Conservation (phyloP, 1,284 basidiomycete species). For the Gomphus sp. region DNA sequence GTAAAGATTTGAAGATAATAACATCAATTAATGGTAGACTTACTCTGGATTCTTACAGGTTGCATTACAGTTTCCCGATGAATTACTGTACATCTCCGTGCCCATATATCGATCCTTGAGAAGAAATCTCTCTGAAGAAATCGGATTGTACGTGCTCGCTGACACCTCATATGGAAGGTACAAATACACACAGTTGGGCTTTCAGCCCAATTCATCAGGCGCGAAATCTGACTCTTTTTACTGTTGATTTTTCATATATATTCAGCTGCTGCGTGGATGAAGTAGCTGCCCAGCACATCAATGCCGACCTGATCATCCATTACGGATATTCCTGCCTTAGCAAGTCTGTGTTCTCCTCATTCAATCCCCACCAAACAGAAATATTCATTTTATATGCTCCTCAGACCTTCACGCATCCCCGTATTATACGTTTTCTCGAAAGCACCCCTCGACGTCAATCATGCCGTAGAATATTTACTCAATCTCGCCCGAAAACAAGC, state of each 20-base stretch:
- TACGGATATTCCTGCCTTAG: constrained; percentile 97
- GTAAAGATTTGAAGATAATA: constrained; percentile 25
- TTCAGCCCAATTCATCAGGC: no score
- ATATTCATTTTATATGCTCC: neutral
- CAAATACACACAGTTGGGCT: constrained; percentile 18
- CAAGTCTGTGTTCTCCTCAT: constrained; percentile 43
- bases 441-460: constrained; percentile 43
- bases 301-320: constrained; percentile 89
- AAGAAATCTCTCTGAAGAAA: constrained; percentile 33
- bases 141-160: constrained; percentile 83
- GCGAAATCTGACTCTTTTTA: no score
- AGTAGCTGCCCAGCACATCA: constrained; percentile 89
- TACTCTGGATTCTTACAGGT: constrained; percentile 39
- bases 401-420: constrained; percentile 55
- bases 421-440: constrained; percentile 83
- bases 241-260: constrained; percentile 9
- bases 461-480: constrained; percentile 39
- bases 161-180: constrained; percentile 97
- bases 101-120: constrained; percentile 76
- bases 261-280: constrained; percentile 94
- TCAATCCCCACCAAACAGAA: neutral
- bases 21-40: neutral
- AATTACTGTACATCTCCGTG: constrained; percentile 82
- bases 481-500: constrained; percentile 21
- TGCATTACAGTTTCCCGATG: constrained; percentile 94